phyloP scores from a whole-genome alignment of 2,329 filamentous ascomycete genomes.

The Neofusicoccum umdonicola region DNA sequence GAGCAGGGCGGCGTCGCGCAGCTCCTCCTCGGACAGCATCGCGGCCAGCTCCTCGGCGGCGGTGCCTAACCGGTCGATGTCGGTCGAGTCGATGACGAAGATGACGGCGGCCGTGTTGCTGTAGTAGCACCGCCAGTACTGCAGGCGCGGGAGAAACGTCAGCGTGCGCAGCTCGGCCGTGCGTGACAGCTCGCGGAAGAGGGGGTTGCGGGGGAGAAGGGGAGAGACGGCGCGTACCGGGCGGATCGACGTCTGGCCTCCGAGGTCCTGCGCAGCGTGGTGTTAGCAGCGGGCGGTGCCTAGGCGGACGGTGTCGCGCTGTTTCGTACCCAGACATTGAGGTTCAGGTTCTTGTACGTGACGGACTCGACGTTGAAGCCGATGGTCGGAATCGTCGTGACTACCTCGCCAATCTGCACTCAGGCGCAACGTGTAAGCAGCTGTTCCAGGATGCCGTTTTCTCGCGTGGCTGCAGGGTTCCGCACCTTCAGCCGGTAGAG shows the following conservation, averaged over 20 bases:
- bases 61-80: constrained; percentile 91
- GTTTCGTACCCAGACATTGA: constrained; percentile 87
- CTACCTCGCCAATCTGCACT: constrained; percentile 88
- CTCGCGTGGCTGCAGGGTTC: neutral
- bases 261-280: constrained; percentile 65
- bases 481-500: constrained; percentile 90
- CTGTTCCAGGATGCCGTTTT: neutral
- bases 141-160: constrained; percentile 2
- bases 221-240: constrained; percentile 44
- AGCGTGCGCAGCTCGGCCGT: constrained; percentile 11
- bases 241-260: constrained; percentile 96
- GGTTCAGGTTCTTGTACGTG: constrained; percentile 96
- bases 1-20: constrained; percentile 85
- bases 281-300: neutral
- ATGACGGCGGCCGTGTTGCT: constrained; percentile 97
- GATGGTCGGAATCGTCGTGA: constrained; percentile 98
- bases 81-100: constrained; percentile 97
- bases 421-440: constrained; percentile 10
- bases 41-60: constrained; percentile 88
- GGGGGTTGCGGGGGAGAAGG: constrained; percentile 8
- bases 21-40: constrained; percentile 96
- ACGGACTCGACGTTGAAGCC: constrained; percentile 99
- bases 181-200: neutral
- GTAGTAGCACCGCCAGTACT: constrained; percentile 98
- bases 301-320: neutral